Evolutionary conservation across 805 yeast species (phyloP).

Genomic region (Cyberlindnera petersonii): DNA sequence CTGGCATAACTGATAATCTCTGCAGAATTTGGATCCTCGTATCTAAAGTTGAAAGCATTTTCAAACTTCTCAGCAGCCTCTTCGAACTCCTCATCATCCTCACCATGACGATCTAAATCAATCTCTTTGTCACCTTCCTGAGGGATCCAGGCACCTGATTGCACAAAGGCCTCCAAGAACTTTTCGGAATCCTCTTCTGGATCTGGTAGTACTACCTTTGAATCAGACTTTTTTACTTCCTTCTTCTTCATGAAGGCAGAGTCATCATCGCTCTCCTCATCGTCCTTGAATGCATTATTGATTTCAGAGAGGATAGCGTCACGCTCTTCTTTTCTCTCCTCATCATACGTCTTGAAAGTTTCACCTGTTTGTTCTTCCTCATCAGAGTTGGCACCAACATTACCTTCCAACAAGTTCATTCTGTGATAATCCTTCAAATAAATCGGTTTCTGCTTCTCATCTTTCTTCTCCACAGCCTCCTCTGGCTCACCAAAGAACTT

Average conservation of each 20-base stretch:
- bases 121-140: constrained; percentile 56
- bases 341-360: constrained; percentile 63
- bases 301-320: constrained; percentile 72
- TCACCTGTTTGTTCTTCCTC: constrained; percentile 39
- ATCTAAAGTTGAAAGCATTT: constrained; percentile 90
- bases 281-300: constrained; percentile 58
- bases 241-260: constrained; percentile 51
- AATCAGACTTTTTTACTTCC: constrained; percentile 28
- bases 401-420: constrained; percentile 70
- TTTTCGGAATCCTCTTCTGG: constrained; percentile 58
- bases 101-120: constrained; percentile 40
- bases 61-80: constrained; percentile 90
- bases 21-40: constrained; percentile 85
- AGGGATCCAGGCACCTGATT: constrained; percentile 88
- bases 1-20: constrained; percentile 95
- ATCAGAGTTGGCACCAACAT: constrained; percentile 46
- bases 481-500: constrained; percentile 71
- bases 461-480: constrained; percentile 31
- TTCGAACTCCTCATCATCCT: constrained; percentile 82
- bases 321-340: constrained; percentile 74
- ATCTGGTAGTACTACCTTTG: constrained; percentile 51
- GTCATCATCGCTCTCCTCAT: constrained; percentile 39
- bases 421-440: constrained; percentile 92
- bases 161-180: constrained; percentile 70
- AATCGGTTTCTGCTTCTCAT: constrained; percentile 58